Evolutionary conservation across 306 rosid species (phyloP).

Genomic region (Lithocarpus polystachyus): DNA sequence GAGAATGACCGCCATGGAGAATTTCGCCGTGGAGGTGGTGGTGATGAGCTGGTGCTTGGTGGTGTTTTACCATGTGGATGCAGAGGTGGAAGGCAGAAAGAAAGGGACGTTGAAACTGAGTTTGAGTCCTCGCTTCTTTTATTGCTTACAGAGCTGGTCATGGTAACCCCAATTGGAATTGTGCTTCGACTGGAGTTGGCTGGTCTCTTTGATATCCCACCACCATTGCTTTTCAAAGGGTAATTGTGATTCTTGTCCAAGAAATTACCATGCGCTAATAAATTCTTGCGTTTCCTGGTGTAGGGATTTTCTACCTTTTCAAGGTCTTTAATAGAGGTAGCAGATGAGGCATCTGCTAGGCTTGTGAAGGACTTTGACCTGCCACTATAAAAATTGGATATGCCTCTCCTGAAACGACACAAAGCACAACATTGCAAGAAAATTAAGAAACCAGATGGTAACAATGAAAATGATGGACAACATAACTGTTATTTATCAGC

Average conservation of each 20-base stretch:
- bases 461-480: background rate
- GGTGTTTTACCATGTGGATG: constrained; percentile 49
- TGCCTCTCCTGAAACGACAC: constrained; percentile 70
- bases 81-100: constrained; percentile 60
- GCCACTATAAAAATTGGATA: constrained; percentile 81
- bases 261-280: constrained; percentile 36
- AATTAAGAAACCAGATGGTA: background rate
- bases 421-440: background rate
- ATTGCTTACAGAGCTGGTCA: constrained; percentile 29
- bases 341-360: constrained; percentile 57
- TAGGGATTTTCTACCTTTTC: constrained; percentile 76
- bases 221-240: constrained; percentile 24
- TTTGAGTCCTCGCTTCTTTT: constrained; percentile 31
- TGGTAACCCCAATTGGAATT: constrained; percentile 26
- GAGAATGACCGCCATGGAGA: constrained; percentile 64
- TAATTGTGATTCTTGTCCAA: constrained; percentile 40
- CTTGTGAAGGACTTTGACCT: constrained; percentile 90
- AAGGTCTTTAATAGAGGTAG: constrained; percentile 48
- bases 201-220: constrained; percentile 55
- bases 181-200: constrained; percentile 38
- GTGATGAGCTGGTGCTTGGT: constrained; percentile 23
- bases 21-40: constrained; percentile 29
- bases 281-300: constrained; percentile 72
- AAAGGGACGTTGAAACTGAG: constrained; percentile 43
- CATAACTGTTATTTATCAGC: background rate